Evolutionary conservation across 163 green algal species (phyloP), one percentile per base, ranked within the genome.

Genomic region (Scenedesmus sp.): DNA sequence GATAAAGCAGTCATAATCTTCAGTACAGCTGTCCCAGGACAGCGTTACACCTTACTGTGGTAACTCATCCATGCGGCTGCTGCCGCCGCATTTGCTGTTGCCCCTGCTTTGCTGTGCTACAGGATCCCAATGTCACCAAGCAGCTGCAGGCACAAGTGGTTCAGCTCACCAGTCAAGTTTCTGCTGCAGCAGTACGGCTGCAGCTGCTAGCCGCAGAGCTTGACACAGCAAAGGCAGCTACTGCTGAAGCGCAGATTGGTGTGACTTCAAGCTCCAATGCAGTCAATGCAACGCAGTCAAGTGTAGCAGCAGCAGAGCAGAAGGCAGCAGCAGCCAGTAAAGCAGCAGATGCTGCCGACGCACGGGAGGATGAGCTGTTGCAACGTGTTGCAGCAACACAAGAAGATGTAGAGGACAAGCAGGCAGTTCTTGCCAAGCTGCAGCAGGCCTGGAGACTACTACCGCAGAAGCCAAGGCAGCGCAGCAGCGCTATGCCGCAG

Each of bases 281-380:
- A 30, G 44, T 90, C 16, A 85, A 90, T 43, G 51, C 46, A 18
- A 79, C 70, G 0, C 43, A 84, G 46, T 30, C 16, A n/a, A 59
- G 18, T 42, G 72, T 85, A 0, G 72, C 49, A 40, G 46, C 72
- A 56, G 85, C 85, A 76, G 49, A 53, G 49, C 6, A 76, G 46
- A 42, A 16, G 15, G 85, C 78, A 56, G 85, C 85, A 18, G 12
- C n/a, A 30, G 12, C 35, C 18, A 56, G 37, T 24, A 53, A 51
- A 61, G 85, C 85, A 35, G 72, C 85, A 42, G 49, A 73, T 3
- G 85, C 85, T n/a, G 85, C 85, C 53, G 70, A 90, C 56, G 16
- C 18, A 1, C 51, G 82, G n/a, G 85, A 70, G 40, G 65, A 89
- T 16, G 30, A 59, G 37, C 5, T 84, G 16, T 16, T 42, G 20